These are phyloP conservation scores for Stylosanthes scabra DNA, from an alignment of 331 rosid species.

Conservation along the genomic window DNA sequence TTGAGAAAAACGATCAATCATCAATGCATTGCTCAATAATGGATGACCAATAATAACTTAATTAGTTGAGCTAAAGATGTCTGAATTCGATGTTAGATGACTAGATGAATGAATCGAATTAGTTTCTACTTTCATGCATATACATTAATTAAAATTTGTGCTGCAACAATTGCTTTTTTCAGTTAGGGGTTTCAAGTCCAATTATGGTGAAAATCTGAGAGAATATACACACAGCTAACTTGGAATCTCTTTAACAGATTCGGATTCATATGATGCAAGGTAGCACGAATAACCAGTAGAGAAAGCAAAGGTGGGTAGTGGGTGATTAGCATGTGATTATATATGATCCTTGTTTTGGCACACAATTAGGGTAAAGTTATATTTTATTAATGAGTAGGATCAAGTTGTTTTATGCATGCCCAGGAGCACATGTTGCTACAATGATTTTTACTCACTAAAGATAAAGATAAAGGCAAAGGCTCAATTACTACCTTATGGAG, in stretches of 20 bases:
- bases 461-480: constrained; percentile 32
- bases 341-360: constrained; percentile 43
- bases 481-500: not conserved
- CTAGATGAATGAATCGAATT: constrained; percentile 51
- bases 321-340: constrained; percentile 69
- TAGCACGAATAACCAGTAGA: no score
- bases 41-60: constrained; percentile 17
- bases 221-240: constrained; percentile 58
- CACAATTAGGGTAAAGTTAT: constrained; percentile 17
- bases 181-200: constrained; percentile 8
- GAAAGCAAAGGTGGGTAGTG: constrained; percentile 6
- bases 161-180: constrained; percentile 27
- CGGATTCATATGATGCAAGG: constrained; percentile 35
- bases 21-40: constrained; percentile 15
- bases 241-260: constrained; percentile 61
- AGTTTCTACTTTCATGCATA: constrained; percentile 32
- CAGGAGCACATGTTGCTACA: constrained; percentile 51
- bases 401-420: constrained; percentile 42
- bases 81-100: constrained; percentile 35
- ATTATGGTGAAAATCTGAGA: constrained; percentile 52
- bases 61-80: constrained; percentile 41
- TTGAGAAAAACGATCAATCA: constrained; percentile 12
- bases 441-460: constrained; percentile 53
- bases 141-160: not conserved
- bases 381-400: constrained; percentile 9